Percentiles rank a stretch among this genome's conserved stretches.
phyloP scores from a whole-genome alignment of 2,329 filamentous ascomycete genomes.

The Arthrobotrys pseudoclavata region DNA sequence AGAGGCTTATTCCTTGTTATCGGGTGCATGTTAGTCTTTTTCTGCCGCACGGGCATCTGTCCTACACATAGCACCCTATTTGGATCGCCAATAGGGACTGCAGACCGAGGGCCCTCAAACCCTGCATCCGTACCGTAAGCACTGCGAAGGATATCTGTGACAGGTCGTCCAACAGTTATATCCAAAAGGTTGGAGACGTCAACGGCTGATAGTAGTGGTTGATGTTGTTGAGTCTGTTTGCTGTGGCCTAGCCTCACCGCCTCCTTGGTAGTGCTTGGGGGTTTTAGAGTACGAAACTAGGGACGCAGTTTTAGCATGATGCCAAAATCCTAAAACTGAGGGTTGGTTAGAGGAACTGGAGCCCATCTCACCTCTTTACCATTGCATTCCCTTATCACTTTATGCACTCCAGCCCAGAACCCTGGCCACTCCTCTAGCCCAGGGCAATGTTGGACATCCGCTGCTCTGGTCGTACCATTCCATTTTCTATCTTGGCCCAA shows the following conservation, averaged over 20 bases:
- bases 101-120: conserved; percentile 31
- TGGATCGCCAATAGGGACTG: conserved; percentile 34
- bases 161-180: conserved; percentile 27
- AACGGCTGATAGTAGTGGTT: conserved; percentile 11
- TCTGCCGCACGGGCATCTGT: background rate
- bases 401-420: conserved; percentile 27
- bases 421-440: conserved; percentile 27
- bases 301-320: background rate
- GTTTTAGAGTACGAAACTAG: conserved; percentile 9
- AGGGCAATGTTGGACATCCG: conserved; percentile 19
- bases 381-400: background rate
- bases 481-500: conserved; percentile 14
- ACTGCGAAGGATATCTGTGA: conserved; percentile 24
- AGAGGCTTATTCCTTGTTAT: conserved; percentile 20
- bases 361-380: conserved; percentile 9
- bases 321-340: background rate
- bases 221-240: background rate
- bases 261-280: background rate
- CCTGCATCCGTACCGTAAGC: conserved; percentile 29
- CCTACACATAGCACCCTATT: conserved; percentile 27
- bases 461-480: conserved; percentile 2
- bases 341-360: background rate
- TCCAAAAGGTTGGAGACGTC: conserved; percentile 26
- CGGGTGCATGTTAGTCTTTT: conserved; percentile 4
- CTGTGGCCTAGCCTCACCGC: background rate